Base-by-base conservation (phyloP, 169 alveolate species). In the Eimeria zaria region DNA sequence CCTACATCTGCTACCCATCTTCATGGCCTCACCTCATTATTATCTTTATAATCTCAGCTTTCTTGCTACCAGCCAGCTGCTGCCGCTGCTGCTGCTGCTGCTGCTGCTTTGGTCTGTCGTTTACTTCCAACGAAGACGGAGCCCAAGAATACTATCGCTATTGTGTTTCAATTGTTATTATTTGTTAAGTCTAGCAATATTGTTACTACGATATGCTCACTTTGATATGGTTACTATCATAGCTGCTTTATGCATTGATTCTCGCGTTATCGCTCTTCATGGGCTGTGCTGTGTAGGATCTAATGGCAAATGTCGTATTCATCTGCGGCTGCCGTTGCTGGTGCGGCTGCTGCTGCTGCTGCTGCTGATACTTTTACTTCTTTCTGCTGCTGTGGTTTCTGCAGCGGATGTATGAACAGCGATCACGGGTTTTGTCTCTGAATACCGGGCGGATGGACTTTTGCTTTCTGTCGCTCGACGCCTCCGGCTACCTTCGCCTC, bases 381-480 rank as follows among this genome's bases (percentile, higher is more conserved):
- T 48, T 9, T 48, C 16, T 73, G 83, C 87, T 76, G 30, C 60
- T 3, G 53, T 41, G 36, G 39, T 76, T 76, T 4, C 33, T 41
- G 62, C 73, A 81, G 90, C 44, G 90, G 16, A 44, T 46, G 48
- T 81, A 81, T 33, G 69, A 55, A 55, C 91, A 84, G 78, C 73
- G 91, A 2, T 53, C 80, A 14, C 91, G 91, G 46, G 55, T 84
- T 12, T 58, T 84, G 91, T 33, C 73, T 6, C 78, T 84, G 33
- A 51, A 84, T 60, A 53, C 62, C 41, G 46, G 71, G 22, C 91
- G 91, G 12, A 41, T 33, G 39, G 91, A 84, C 64, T 84, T 84
- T 36, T 84, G 80, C 39, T 84, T 84, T 58, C 30, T 84, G 55
- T 55, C 78, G 14, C 73, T 84, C 58, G 91, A 84, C 44, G 44